Evolutionary conservation across 768 basidiomycete species (phyloP).

Genomic region (Tricholoma matsutake): DNA sequence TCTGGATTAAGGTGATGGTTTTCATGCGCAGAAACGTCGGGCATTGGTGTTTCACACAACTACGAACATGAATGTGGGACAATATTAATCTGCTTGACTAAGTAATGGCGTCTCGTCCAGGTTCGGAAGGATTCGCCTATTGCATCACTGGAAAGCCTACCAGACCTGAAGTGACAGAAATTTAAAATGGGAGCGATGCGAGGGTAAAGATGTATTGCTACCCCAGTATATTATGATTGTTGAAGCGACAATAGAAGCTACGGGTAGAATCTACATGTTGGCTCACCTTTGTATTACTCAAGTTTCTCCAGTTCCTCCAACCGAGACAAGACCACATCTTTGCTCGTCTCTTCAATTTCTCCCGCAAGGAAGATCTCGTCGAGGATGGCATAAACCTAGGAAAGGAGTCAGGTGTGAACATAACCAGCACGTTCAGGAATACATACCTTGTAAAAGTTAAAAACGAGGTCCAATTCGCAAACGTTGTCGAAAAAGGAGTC

Average conservation of each 20-base stretch:
- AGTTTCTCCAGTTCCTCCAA: constrained; percentile 92
- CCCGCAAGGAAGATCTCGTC: constrained; percentile 99
- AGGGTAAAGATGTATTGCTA: too few relatives aligned
- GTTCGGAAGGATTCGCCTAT: too few relatives aligned
- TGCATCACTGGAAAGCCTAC: too few relatives aligned
- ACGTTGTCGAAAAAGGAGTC: constrained; percentile 99
- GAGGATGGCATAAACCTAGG: constrained; percentile 92
- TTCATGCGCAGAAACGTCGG: too few relatives aligned
- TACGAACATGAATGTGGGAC: too few relatives aligned
- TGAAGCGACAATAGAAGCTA: not conserved
- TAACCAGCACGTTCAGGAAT: not conserved
- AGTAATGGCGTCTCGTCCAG: too few relatives aligned
- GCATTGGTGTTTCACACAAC: too few relatives aligned
- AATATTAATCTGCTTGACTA: too few relatives aligned
- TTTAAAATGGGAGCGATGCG: too few relatives aligned
- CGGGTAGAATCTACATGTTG: not conserved
- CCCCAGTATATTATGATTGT: not conserved
- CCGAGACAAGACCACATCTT: constrained; percentile 89
- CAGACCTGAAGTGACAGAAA: too few relatives aligned
- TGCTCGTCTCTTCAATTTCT: constrained; percentile 97
- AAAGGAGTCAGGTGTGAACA: not conserved
- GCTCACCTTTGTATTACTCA: constrained; percentile 44
- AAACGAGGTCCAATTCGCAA: constrained; percentile 95
- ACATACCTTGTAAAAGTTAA: constrained; percentile 95
- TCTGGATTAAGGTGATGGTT: too few relatives aligned